Evolutionary conservation across 306 rosid species (phyloP).

Genomic region (Cyamopsis tetragonoloba): DNA sequence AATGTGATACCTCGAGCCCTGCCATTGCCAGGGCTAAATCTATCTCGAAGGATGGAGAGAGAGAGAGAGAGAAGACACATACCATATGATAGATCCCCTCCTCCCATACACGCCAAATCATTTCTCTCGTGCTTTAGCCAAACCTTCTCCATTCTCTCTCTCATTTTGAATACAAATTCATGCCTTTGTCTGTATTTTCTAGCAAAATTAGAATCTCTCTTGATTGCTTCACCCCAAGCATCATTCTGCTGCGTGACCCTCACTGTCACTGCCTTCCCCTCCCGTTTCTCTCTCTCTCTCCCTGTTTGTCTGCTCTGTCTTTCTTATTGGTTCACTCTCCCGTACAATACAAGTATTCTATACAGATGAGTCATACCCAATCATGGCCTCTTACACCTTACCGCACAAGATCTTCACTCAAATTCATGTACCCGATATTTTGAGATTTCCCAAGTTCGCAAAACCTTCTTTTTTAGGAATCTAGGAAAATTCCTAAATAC

Average conservation of each 20-base stretch:
- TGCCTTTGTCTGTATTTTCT: slow-evolving; percentile 4
- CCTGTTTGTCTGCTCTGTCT: slow-evolving; percentile 27
- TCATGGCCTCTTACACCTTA: slow-evolving; percentile 20
- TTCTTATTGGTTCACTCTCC: slow-evolving; percentile 39
- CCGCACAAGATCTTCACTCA: slow-evolving; percentile 14
- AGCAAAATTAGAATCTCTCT: slow-evolving; percentile 47
- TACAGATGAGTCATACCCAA: slow-evolving; percentile 21
- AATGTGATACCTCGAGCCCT: slow-evolving; percentile 69
- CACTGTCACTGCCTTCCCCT: no score
- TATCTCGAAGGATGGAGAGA: slow-evolving; percentile 54
- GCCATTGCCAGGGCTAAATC: slow-evolving; percentile 50
- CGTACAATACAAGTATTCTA: slow-evolving; percentile 29
- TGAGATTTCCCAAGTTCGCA: not conserved
- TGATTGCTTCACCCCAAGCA: slow-evolving; percentile 62
- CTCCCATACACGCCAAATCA: slow-evolving; percentile 30
- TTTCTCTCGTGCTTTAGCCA: slow-evolving; percentile 47
- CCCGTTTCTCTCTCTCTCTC: not conserved
- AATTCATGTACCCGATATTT: not conserved
- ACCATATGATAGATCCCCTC: slow-evolving; percentile 18
- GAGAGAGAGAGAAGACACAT: slow-evolving; percentile 14
- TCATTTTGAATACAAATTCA: slow-evolving; percentile 14
- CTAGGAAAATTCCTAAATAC: no score
- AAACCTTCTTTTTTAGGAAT: no score
- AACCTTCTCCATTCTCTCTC: slow-evolving; percentile 17
- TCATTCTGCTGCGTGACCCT: slow-evolving; percentile 56